Percentiles rank a stretch among this genome's conserved stretches.
Evolutionary conservation across 2,329 filamentous ascomycete genomes (phyloP).

Genomic region (Zarea fungicola): DNA sequence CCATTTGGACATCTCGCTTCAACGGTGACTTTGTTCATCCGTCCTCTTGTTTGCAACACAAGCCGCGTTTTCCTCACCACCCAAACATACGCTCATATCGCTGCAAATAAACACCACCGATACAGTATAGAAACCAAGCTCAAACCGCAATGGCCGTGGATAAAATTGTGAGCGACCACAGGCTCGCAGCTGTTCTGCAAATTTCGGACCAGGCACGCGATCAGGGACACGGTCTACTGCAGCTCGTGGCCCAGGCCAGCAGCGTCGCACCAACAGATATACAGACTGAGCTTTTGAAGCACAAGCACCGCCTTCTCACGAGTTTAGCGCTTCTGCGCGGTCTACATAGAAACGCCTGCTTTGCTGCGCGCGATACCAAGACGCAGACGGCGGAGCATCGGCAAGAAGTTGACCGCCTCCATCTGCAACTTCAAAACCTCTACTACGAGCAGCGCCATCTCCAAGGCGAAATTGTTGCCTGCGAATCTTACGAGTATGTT

Average conservation of each 20-base stretch:
- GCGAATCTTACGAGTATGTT: constrained; percentile 84
- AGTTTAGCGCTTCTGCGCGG: constrained; percentile 76
- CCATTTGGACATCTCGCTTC: not conserved
- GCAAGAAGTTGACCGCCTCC: constrained; percentile 85
- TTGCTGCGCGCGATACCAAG: constrained; percentile 81
- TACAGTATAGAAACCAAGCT: not conserved
- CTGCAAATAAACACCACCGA: not conserved
- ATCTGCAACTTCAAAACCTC: constrained; percentile 89
- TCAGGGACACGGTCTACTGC: constrained; percentile 63
- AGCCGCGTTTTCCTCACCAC: not conserved
- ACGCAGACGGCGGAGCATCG: constrained; percentile 78
- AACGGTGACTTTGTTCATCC: not conserved
- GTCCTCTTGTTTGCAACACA: constrained; percentile 2
- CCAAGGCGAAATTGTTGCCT: constrained; percentile 82
- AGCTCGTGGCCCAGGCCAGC: constrained; percentile 43
- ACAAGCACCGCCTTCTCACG: constrained; percentile 75
- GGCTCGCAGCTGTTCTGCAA: constrained; percentile 63
- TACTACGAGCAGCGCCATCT: constrained; percentile 95
- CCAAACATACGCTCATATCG: not conserved
- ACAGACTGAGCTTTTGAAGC: constrained; percentile 59
- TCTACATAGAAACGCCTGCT: constrained; percentile 74
- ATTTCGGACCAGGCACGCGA: constrained; percentile 68
- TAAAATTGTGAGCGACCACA: constrained; percentile 35
- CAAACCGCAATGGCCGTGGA: constrained; percentile 31
- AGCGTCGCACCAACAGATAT: constrained; percentile 40